Base-by-base conservation (phyloP, 1,284 basidiomycete species). In the Austroboletus niveus region DNA sequence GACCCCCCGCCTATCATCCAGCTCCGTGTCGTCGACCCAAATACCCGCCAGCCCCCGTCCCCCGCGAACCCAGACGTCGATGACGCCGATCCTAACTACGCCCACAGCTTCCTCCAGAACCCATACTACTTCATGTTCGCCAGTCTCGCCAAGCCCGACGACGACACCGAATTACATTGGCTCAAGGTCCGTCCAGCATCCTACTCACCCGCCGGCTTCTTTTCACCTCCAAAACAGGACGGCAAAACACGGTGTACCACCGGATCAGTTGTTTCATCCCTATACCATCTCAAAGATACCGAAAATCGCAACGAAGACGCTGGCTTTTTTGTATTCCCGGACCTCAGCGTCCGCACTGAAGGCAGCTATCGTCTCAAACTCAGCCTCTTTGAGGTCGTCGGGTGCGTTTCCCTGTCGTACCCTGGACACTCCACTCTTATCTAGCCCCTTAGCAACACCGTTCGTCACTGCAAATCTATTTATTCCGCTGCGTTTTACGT, bases 1-100 rank as follows among this genome's bases (percentile, higher is more conserved):
- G 94, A 98, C 75, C 95, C 96, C 0, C 93, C 94, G 0, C 95
- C 95, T 12, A 95, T 98, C 68, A 85, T 98, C n/a, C 93, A 96
- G 70, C 82, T 98, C 8, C 85, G 89, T 48, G 91, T 98, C 51
- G 79, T 92, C 59, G 89, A 92, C 69, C 83, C 80, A 8, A 69
- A 80, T n/a, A 72, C 76, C 38, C 75, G 71, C 35, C 66, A 59
- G 39, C 62, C 61, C 0, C 67, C 68, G 10, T 57, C 63, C 8
- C 47, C 57, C 7, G 47, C 56, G 5, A 60, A 65, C 14, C 50
- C 56, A 30, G 57, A 63, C 38, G 30, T 53, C 12, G 72, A 77
- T 42, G 77, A 75, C 51, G 22, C 60, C 43, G 56, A 75, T 54
- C 56, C 60, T 34, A 66, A 65, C 42, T 69, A 70, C 44, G 56